A percentile compares a stretch with the other conserved stretches of the same genome.
phyloP scores from a whole-genome alignment of 768 basidiomycete species.

The Megacollybia marginata region DNA sequence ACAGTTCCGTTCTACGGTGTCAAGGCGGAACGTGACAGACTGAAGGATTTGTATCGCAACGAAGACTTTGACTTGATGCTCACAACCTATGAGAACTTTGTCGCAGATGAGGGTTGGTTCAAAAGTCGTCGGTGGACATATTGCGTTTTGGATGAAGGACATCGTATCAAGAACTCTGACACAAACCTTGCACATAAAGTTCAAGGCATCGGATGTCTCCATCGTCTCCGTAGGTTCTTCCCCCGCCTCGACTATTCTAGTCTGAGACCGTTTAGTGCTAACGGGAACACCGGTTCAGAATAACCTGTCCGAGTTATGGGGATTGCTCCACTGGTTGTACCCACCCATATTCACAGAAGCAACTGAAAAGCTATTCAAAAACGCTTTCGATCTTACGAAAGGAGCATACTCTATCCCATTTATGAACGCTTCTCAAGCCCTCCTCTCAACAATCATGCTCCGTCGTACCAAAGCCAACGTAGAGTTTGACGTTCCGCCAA shows the following conservation, averaged over 20 bases:
- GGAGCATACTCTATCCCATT: slow-evolving; percentile 45
- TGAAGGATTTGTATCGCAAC: slow-evolving; percentile 36
- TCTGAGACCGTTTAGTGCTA: slow-evolving; percentile 33
- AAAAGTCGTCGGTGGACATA: slow-evolving; percentile 52
- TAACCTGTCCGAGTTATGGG: slow-evolving; percentile 52
- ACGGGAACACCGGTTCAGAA: slow-evolving; percentile 74
- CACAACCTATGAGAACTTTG: slow-evolving; percentile 64
- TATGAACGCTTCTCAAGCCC: slow-evolving; percentile 38
- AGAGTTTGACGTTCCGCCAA: slow-evolving; percentile 39
- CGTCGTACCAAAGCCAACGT: slow-evolving; percentile 52
- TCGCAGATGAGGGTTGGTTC: slow-evolving; percentile 52
- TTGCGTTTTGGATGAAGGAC: slow-evolving; percentile 60
- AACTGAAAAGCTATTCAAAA: slow-evolving; percentile 40
- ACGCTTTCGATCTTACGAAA: slow-evolving; percentile 45
- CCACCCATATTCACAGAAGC: slow-evolving; percentile 42
- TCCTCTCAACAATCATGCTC: slow-evolving; percentile 49
- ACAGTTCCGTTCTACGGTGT: slow-evolving; percentile 58
- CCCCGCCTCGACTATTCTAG: neutral
- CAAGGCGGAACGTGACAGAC: slow-evolving; percentile 43
- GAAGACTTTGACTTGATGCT: slow-evolving; percentile 46
- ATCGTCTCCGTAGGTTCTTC: neutral
- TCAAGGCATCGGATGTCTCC: slow-evolving; percentile 36
- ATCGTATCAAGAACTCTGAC: slow-evolving; percentile 65
- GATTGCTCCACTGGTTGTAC: slow-evolving; percentile 48
- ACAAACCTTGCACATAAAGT: slow-evolving; percentile 45